Conservation (phyloP, 2,329 filamentous ascomycete genomes). For the Hymenoscyphus linearis region DNA sequence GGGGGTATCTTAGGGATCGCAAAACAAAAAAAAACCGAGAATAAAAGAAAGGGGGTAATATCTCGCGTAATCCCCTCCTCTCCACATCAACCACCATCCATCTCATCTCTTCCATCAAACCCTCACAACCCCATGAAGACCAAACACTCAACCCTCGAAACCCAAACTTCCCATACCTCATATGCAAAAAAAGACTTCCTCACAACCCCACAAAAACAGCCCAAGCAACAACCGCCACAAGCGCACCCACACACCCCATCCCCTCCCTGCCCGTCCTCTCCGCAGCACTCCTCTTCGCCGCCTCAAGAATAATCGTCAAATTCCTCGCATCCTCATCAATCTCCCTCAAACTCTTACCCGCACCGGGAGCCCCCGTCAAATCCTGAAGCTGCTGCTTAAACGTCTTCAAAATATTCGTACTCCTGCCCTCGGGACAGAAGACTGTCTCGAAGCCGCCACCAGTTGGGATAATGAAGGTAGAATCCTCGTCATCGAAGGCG, state of each 20-base stretch:
- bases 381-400: conserved; percentile 45
- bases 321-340: conserved; percentile 34
- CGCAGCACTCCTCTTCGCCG: conserved; percentile 10
- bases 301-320: conserved; percentile 27
- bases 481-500: conserved; percentile 55
- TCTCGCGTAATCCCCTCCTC: neutral
- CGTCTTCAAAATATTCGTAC: conserved; percentile 52
- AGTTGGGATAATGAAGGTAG: conserved; percentile 56
- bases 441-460: conserved; percentile 75
- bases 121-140: neutral
- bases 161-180: neutral
- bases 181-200: no score
- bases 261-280: conserved; percentile 13
- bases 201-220: conserved; percentile 12
- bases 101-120: neutral
- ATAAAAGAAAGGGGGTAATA: no score
- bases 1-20: neutral
- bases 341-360: conserved; percentile 30
- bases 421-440: conserved; percentile 64
- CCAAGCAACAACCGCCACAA: conserved; percentile 28
- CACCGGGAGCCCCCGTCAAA: conserved; percentile 39
- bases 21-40: neutral
- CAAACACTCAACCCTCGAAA: neutral
- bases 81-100: neutral
- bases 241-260: conserved; percentile 23